Conservation (phyloP, 495 filamentous ascomycete genomes). For the Penicillium arizonense region DNA sequence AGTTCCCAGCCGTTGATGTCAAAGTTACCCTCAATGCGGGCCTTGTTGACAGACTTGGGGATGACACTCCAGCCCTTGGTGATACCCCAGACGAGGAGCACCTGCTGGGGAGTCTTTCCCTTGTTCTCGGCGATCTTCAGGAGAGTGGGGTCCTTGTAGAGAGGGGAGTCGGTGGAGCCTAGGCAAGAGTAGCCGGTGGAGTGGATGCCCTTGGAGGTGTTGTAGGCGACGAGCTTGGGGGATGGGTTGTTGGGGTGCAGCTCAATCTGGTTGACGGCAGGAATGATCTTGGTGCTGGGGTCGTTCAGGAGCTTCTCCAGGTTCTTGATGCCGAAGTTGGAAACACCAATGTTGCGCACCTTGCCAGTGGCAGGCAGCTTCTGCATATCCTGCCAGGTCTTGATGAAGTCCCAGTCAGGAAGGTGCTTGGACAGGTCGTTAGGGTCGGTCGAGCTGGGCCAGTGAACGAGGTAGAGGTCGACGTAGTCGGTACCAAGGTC, state of each 20-base stretch:
- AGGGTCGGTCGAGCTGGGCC: slow-evolving; percentile 68
- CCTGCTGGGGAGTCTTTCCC: slow-evolving; percentile 65
- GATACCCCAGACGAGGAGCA: slow-evolving; percentile 67
- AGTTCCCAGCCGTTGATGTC: slow-evolving; percentile 66
- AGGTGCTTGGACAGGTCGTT: slow-evolving; percentile 54
- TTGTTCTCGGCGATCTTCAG: slow-evolving; percentile 61
- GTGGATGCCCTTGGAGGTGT: slow-evolving; percentile 66
- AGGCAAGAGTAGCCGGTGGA: slow-evolving; percentile 67
- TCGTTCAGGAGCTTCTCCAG: slow-evolving; percentile 55
- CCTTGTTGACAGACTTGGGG: slow-evolving; percentile 64
- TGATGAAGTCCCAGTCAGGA: slow-evolving; percentile 75
- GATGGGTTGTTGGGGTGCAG: slow-evolving; percentile 81
- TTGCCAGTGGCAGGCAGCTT: slow-evolving; percentile 77
- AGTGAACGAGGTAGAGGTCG: slow-evolving; percentile 85
- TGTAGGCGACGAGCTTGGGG: slow-evolving; percentile 75
- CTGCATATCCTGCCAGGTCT: slow-evolving; percentile 83
- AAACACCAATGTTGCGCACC: slow-evolving; percentile 70
- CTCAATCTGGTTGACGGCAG: slow-evolving; percentile 90
- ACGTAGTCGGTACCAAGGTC: slow-evolving; percentile 73
- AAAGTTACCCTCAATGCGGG: slow-evolving; percentile 63
- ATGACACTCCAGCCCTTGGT: slow-evolving; percentile 73
- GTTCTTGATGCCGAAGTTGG: slow-evolving; percentile 62
- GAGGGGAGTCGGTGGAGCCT: slow-evolving; percentile 55
- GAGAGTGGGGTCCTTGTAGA: slow-evolving; percentile 59
- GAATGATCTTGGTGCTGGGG: slow-evolving; percentile 60